A percentile compares a stretch with the other conserved stretches of the same genome.
phyloP scores from a whole-genome alignment of 2,329 filamentous ascomycete genomes.

The Cercospora zeae-maydis region DNA sequence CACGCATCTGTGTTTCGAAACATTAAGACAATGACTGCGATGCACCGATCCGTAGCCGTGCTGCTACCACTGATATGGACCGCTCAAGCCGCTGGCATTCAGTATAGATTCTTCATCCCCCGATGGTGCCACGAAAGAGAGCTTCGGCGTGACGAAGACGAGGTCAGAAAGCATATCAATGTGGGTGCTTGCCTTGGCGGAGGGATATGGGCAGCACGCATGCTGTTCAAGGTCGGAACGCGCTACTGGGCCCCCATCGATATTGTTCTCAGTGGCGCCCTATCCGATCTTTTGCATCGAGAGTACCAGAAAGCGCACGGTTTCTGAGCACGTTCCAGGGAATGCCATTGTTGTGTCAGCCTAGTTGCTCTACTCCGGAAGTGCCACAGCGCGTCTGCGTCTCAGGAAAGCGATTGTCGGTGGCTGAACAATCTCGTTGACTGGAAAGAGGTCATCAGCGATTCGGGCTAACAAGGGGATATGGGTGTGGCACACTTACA shows the following conservation, averaged over 20 bases:
- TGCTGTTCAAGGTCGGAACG: constrained; percentile 25
- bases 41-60: constrained; percentile 28
- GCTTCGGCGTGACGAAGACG: constrained; percentile 31
- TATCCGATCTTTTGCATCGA: constrained; percentile 33
- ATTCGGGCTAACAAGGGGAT: background rate
- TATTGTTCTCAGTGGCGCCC: constrained; percentile 31
- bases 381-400: constrained; percentile 26
- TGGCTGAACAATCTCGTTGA: constrained; percentile 88
- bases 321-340: constrained; percentile 11
- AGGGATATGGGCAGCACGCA: constrained; percentile 25
- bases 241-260: constrained; percentile 32
- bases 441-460: constrained; percentile 38
- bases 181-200: constrained; percentile 31
- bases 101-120: constrained; percentile 33
- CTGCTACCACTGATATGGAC: constrained; percentile 25
- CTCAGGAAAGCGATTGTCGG: constrained; percentile 48
- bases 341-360: background rate
- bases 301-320: constrained; percentile 35
- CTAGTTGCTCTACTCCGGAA: constrained; percentile 9
- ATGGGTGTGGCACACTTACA: background rate
- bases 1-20: constrained; percentile 31
- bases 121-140: constrained; percentile 34
- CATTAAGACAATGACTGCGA: constrained; percentile 29
- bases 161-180: constrained; percentile 33
- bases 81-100: constrained; percentile 27